Evolutionary conservation across 306 rosid species (phyloP), one percentile per base, ranked within the genome.

Genomic region (Leucaena leucocephala): DNA sequence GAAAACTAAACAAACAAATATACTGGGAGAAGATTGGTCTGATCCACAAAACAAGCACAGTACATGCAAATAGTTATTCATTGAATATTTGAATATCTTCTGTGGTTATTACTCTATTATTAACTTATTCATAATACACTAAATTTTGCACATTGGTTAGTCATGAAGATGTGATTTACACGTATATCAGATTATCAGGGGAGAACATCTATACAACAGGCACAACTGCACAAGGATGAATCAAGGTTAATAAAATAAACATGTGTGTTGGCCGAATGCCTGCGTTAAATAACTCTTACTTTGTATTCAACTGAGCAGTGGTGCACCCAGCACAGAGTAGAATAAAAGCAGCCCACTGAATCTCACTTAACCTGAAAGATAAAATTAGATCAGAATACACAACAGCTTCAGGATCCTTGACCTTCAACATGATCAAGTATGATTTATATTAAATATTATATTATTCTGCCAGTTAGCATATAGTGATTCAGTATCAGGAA

Each of bases 291-390:
- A 61, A 48, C 75, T 71, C 61, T 85, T 88, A 2, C 98, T 89
- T 93, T 64, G 98, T 86, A 78, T 92, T 92, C 75, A 95, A 88
- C 79, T 95, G 96, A 34, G 98, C 94, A 2, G 96, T 95, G 64
- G 98, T 95, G 88, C 98, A 95, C 73, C 98, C 98, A 48, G 94
- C 97, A 83, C 89, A 91, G 34, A 95, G 91, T 43, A 95, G 88
- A 85, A 95, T 82, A 90, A 93, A 95, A 80, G 99, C 99, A 14
- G 98, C 99, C 98, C 98, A 95, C 74, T 92, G 99, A 86, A 90
- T 90, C 86, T 95, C 91, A 74, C 96, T 95, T 87, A 95, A 87
- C 93, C 98, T 95, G 91, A 82, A 86, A 81, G 36, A 78, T 64
- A 46, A 22, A 68, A 76, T 9, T 71, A 77, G 70, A 84, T 75